Evolutionary conservation across 2,329 filamentous ascomycete genomes (phyloP), one percentile per base, ranked within the genome.

Genomic region (Cladosporium austrohemisphaericum): DNA sequence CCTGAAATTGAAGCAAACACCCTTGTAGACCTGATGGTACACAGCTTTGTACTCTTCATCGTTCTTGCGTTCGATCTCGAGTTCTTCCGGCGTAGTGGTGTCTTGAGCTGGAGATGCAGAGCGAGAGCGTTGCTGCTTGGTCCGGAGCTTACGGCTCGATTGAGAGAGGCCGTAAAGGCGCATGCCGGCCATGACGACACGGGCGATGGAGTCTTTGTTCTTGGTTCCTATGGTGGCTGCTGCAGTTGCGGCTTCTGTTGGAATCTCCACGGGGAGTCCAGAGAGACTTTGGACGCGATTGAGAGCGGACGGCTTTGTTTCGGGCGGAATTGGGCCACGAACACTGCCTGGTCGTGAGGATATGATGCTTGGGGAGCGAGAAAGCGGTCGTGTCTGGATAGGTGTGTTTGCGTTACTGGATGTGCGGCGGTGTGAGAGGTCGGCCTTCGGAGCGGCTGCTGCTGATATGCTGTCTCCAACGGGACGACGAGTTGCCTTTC

Each of bases 121-220:
- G 33, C 57, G 51, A 3, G 60, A 55, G 37, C 40, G 31, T 14
- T 50, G 47, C 20, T 41, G 20, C 22, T 44, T 60, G 32, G 11
- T 19, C 8, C 29, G 37, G 5, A 36, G 32, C 46, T 57, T 68
- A 62, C 58, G 59, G 49, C 69, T 73, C 33, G 65, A 58, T 51
- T 74, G 73, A 28, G 73, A 69, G 7, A 76, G 52, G 1, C 76
- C 76, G 52, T 76, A 69, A 52, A 78, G 67, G 1, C 76, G 72
- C 74, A 78, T 76, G 3, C 73, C 75, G 5, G 75, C 71, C 71
- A 78, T 74, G 19, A 77, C 71, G 4, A 76, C 65, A n/a, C 71
- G 67, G 0, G 72, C 72, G 3, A 78, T 62, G 2, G 69, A 60
- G n/a, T 75, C 72, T 52, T 76, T 77, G 58, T 78, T 78, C 40